These are phyloP conservation scores for Sugiyamaella marilandica DNA, from an alignment of 805 yeast genomes.

Conservation along the genomic window DNA sequence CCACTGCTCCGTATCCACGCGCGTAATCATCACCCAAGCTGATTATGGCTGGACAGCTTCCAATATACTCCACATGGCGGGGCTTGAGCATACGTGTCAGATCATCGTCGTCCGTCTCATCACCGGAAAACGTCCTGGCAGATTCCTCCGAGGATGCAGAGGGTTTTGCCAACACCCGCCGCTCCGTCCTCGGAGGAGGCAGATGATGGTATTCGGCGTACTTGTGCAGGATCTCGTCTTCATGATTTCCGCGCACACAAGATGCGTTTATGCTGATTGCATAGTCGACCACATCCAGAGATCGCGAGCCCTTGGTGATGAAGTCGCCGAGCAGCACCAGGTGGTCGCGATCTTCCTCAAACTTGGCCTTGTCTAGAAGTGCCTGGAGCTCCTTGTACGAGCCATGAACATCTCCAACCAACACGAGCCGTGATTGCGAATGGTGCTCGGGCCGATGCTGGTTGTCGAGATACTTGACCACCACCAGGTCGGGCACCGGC, in stretches of 20 bases:
- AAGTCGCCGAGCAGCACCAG: slow-evolving; percentile 80
- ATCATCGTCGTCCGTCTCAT: slow-evolving; percentile 20
- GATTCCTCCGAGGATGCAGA: neutral
- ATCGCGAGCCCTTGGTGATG: slow-evolving; percentile 76
- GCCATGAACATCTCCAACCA: slow-evolving; percentile 90
- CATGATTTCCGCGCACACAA: slow-evolving; percentile 89
- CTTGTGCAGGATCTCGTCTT: slow-evolving; percentile 59
- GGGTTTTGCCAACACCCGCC: neutral
- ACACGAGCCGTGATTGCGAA: slow-evolving; percentile 44
- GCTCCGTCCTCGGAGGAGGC: slow-evolving; percentile 21
- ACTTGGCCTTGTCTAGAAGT: slow-evolving; percentile 48
- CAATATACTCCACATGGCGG: slow-evolving; percentile 55
- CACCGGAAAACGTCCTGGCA: neutral
- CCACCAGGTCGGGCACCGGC: slow-evolving; percentile 21
- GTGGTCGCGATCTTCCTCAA: slow-evolving; percentile 42
- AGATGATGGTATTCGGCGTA: slow-evolving; percentile 59
- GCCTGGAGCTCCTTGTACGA: slow-evolving; percentile 50
- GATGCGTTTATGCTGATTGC: slow-evolving; percentile 55
- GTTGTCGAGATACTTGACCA: slow-evolving; percentile 14
- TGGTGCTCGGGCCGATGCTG: slow-evolving; percentile 12
- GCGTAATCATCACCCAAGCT: slow-evolving; percentile 52
- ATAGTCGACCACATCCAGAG: slow-evolving; percentile 61
- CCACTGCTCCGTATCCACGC: slow-evolving; percentile 43
- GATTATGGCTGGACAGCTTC: slow-evolving; percentile 60
- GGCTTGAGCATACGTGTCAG: slow-evolving; percentile 54